A percentile compares a stretch with the other conserved stretches of the same genome.
Evolutionary conservation across 441 rosid species (phyloP).

Genomic region (Populus hybrid): DNA sequence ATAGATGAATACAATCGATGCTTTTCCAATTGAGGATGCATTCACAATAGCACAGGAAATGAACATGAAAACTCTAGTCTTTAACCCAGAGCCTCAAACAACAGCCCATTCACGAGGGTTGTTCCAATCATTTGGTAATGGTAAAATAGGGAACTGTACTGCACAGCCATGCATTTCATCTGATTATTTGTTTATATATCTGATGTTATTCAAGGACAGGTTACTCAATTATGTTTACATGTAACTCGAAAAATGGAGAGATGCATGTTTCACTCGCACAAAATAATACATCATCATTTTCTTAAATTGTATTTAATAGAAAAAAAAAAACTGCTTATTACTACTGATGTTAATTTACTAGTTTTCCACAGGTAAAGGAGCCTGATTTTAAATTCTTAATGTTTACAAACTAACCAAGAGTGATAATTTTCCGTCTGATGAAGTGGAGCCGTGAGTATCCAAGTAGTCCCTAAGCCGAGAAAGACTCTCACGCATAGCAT

Average conservation of each 20-base stretch:
- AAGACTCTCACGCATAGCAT: slow-evolving; percentile 99
- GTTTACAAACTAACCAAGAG: slow-evolving; percentile 67
- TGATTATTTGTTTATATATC: neutral
- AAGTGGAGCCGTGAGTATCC: slow-evolving; percentile 94
- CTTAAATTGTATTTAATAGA: neutral
- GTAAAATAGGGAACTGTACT: neutral
- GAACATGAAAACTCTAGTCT: neutral
- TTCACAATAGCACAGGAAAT: neutral
- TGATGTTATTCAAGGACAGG: neutral
- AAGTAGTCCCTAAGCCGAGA: slow-evolving; percentile 94
- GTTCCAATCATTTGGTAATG: neutral
- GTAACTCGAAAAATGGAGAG: neutral
- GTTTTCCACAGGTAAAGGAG: neutral
- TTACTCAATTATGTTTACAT: neutral
- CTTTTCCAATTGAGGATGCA: neutral
- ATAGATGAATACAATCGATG: neutral
- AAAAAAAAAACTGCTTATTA: neutral
- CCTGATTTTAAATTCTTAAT: neutral
- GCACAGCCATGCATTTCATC: neutral
- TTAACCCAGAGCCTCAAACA: neutral
- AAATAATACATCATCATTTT: neutral
- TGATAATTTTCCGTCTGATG: slow-evolving; percentile 98
- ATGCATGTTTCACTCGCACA: neutral
- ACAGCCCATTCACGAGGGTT: neutral
- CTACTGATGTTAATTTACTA: neutral